Percentiles rank a stretch among this genome's conserved stretches.
Evolutionary conservation across 257 asterid species (phyloP).

Genomic region (Solanum chiquidenum): DNA sequence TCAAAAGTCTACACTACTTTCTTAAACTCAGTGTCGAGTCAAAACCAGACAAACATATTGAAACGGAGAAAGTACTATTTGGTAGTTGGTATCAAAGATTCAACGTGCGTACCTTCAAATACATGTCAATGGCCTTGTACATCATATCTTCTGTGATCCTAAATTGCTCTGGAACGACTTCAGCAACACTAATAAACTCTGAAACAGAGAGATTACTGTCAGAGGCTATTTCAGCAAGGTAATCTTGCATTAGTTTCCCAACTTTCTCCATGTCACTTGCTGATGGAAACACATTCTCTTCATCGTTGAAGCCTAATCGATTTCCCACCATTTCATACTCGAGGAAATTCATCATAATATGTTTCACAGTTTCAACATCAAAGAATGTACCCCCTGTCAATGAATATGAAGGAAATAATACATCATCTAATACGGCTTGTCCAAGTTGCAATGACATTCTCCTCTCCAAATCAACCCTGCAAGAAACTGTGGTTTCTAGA

Average conservation of each 20-base stretch:
- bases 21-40: neutral
- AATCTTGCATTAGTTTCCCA: slow-evolving; percentile 57
- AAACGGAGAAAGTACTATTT: neutral
- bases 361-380: slow-evolving; percentile 61
- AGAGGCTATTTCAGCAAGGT: slow-evolving; percentile 53
- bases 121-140: slow-evolving; percentile 76
- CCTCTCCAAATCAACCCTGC: slow-evolving; percentile 78
- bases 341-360: slow-evolving; percentile 43
- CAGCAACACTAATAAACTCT: slow-evolving; percentile 45
- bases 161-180: slow-evolving; percentile 49
- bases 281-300: slow-evolving; percentile 20
- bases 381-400: slow-evolving; percentile 52
- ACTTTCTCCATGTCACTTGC: slow-evolving; percentile 37
- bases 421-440: slow-evolving; percentile 68
- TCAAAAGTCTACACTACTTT: neutral
- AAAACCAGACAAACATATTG: neutral
- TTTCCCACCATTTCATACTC: slow-evolving; percentile 43
- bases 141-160: slow-evolving; percentile 69
- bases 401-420: slow-evolving; percentile 53
- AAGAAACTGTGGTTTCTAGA: slow-evolving; percentile 75
- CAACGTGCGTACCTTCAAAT: slow-evolving; percentile 48
- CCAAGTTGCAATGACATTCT: slow-evolving; percentile 63
- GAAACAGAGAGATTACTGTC: slow-evolving; percentile 50
- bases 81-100: neutral
- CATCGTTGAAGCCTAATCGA: slow-evolving; percentile 18